phyloP scores from a whole-genome alignment of 2,329 filamentous ascomycete species.

The Sporothrix mexicana region DNA sequence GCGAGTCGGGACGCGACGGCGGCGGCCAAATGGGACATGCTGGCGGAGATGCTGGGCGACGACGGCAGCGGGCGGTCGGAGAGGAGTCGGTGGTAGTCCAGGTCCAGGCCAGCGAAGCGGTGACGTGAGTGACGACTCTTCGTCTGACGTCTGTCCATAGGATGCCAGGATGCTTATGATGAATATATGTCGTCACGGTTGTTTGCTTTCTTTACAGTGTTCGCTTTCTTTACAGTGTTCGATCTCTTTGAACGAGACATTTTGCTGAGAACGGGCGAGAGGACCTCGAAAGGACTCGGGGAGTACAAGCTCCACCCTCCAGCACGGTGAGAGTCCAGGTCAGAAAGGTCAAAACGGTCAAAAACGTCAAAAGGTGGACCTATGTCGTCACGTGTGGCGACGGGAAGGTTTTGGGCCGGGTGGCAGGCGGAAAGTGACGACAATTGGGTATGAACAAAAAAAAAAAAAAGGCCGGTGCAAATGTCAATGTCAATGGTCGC shows the following conservation, averaged over 20 bases:
- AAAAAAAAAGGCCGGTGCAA: not conserved
- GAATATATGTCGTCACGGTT: not conserved
- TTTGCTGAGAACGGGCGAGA: not conserved
- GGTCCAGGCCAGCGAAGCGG: not conserved
- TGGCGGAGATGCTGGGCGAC: slow-evolving; percentile 79
- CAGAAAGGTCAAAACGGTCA: too few species aligned
- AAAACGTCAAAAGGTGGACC: slow-evolving; percentile 21
- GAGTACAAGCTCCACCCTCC: not conserved
- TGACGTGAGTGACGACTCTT: slow-evolving; percentile 9
- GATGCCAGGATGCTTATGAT: too few species aligned
- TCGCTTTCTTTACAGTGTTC: too few species aligned
- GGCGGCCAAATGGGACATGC: slow-evolving; percentile 71
- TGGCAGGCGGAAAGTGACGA: not conserved
- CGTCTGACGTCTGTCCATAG: too few species aligned
- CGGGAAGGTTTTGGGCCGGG: not conserved
- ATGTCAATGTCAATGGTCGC: not conserved
- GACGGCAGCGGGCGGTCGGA: slow-evolving; percentile 37
- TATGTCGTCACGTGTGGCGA: slow-evolving; percentile 34
- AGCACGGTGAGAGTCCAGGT: not conserved
- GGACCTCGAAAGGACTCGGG: not conserved
- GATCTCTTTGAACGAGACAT: not conserved
- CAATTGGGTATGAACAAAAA: not conserved
- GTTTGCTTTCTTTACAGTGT: not conserved
- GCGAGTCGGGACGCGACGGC: slow-evolving; percentile 67
- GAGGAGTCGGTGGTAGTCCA: not conserved